Base-by-base conservation (phyloP, 2,329 filamentous ascomycete genomes). In the Penicillium sp. region DNA sequence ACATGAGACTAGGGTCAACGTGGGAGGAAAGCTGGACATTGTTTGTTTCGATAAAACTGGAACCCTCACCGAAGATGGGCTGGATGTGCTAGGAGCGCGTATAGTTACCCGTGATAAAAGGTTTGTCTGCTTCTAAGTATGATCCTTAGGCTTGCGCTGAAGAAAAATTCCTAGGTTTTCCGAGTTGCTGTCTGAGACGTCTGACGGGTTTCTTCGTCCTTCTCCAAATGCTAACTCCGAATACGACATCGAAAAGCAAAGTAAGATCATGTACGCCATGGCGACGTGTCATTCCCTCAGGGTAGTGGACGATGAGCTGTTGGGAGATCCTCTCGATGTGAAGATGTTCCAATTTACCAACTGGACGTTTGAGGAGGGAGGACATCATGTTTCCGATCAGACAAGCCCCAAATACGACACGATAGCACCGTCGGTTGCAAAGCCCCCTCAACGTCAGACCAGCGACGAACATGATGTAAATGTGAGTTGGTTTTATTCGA, bases 11-110 rank as follows among this genome's bases (percentile, higher is more conserved):
- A 80, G 94, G 68, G 93, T 99, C 56, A 99, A 97, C 69, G 92
- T 99, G 6, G 94, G 90, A 17, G 94, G 95, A 50, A 97, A 97
- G 75, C 79, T 99, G 4, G 94, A 99, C 71, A 86, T 97, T 12
- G 90, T 99, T 77, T 97, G 93, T 75, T 99, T 99, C 64, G 94
- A 99, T 77, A 99, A 99, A 78, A 99, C 94, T 0, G 94, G 94
- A n/a, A 99, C 94, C 0, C 79, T 99, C 54, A 99, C 94, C 0
- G 94, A 97, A 75, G 94, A 99, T 73, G 94, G 94, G 0, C 78
- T 99, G 42, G 95, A 99, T 73, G 91, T 99, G 19, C 82, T 99
- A 13, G 94, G 94, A 13, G 86, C 96, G 21, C 86, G 91, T 35
- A 86, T 94, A 7, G 91, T 91, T 10, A 86, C 89, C 56, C 82